These are phyloP conservation scores for Aspergillus hancockii DNA, from an alignment of 495 filamentous ascomycete genomes.

Conservation along the genomic window DNA sequence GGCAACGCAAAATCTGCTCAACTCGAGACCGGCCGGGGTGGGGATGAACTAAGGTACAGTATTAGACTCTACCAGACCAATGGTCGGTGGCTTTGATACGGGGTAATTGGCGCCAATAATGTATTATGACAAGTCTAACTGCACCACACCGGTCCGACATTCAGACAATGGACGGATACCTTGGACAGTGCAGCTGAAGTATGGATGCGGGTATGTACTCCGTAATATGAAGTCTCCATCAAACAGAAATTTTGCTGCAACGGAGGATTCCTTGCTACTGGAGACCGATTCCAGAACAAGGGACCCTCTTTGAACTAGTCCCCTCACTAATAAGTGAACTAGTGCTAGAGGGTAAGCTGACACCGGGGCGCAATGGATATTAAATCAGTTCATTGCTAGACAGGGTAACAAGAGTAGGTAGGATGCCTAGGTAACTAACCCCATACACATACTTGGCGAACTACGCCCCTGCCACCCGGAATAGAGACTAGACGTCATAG, in stretches of 20 bases:
- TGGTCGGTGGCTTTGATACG: background rate
- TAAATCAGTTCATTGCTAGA: background rate
- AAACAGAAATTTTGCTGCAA: background rate
- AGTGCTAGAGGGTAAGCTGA: background rate
- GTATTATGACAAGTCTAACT: slow-evolving; percentile 20
- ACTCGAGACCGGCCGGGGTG: slow-evolving; percentile 1
- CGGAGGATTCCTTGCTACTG: slow-evolving; percentile 14
- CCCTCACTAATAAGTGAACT: background rate
- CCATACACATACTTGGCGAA: background rate
- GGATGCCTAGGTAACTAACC: background rate
- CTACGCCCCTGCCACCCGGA: background rate
- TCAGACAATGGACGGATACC: background rate
- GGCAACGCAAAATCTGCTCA: background rate
- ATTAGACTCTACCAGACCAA: background rate
- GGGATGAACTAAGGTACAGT: slow-evolving; percentile 1
- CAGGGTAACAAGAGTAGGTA: too few relatives aligned
- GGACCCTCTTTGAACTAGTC: slow-evolving; percentile 1
- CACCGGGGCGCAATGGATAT: background rate
- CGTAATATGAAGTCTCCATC: slow-evolving; percentile 1
- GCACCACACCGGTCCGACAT: slow-evolving; percentile 8
- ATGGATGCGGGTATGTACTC: slow-evolving; percentile 4
- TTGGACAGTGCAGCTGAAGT: slow-evolving; percentile 1
- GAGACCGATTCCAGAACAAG: slow-evolving; percentile 20
- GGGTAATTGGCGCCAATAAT: slow-evolving; percentile 12
- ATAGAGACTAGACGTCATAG: background rate